Evolutionary conservation across 2,329 filamentous ascomycete genomes (phyloP), one percentile per base, ranked within the genome.

Genomic region (Pestalotiopsis sp.): DNA sequence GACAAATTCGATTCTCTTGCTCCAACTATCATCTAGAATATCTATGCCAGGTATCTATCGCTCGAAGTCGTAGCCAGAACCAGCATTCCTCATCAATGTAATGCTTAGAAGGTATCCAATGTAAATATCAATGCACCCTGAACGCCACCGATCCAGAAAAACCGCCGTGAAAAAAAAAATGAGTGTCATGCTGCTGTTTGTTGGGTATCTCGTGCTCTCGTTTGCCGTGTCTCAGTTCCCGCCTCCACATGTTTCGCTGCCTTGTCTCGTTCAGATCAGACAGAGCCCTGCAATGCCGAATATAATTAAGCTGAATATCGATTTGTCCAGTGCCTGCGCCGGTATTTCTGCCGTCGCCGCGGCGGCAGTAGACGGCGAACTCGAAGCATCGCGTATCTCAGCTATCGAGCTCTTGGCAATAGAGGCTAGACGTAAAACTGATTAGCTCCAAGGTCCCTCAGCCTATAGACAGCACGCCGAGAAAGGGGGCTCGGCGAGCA

Each of bases 271-370:
- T 67, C 67, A 70, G n/a, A 70, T 17, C 20, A 70, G 61, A 59
- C 69, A 70, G 49, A 70, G 69, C 31, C 69, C 69, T n/a, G 69
- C 69, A 23, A 70, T 60, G 12, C 69, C 69, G 27, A 70, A 70
- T n/a, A 70, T 64, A 49, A 70, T 68, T 31, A 70, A 63, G 61
- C 69, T 70, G 67, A 70, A 70, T 61, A 70, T 68, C 31, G 69
- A 70, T 58, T 70, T 70, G 56, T 70, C 69, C 39, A 70, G n/a
- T 11, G 64, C 52, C 60, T 67, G 67, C 59, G 64, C 38, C 41
- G 69, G 69, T 52, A 68, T 59, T n/a, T 70, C 67, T 59, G 67
- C 67, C 11, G 63, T 38, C 25, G 61, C 66, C 12, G 63, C 64
- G 14, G 69, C 67, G 27, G 58, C 67, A 27, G 58, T 65, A 13